phyloP scores from a whole-genome alignment of 371 early-diverging fungal genomes.

The Haplosporangium sp. region DNA sequence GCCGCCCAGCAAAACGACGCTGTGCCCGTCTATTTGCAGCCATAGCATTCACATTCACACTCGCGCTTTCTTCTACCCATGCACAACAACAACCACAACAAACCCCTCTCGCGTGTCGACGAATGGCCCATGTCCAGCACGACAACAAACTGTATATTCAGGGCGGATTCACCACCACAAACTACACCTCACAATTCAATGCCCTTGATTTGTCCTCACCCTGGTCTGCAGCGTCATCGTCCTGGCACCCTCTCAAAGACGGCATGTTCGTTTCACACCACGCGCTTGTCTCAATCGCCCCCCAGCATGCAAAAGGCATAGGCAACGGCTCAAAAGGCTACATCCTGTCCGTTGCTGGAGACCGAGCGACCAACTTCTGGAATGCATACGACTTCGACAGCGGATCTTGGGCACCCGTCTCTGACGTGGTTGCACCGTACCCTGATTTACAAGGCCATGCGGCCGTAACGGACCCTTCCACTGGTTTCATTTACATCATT shows the following conservation, averaged over 20 bases:
- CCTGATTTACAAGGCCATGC: slow-evolving; percentile 33
- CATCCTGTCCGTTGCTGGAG: slow-evolving; percentile 19
- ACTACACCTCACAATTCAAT: slow-evolving; percentile 9
- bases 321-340: slow-evolving; percentile 17
- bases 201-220: slow-evolving; percentile 26
- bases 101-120: slow-evolving; percentile 17
- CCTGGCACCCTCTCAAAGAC: slow-evolving; percentile 13
- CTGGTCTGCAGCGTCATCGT: slow-evolving; percentile 18
- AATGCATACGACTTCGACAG: slow-evolving; percentile 7
- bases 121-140: slow-evolving; percentile 16
- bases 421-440: background rate
- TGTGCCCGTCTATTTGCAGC: too few species aligned
- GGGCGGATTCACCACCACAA: slow-evolving; percentile 21
- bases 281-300: slow-evolving; percentile 13
- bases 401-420: slow-evolving; percentile 6
- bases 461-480: slow-evolving; percentile 19
- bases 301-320: slow-evolving; percentile 13
- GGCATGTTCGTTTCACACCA: slow-evolving; percentile 28
- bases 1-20: too few species aligned
- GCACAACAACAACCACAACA: slow-evolving; percentile 1
- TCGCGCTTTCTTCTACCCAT: background rate
- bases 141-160: slow-evolving; percentile 31
- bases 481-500: slow-evolving; percentile 31
- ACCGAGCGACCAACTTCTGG: slow-evolving; percentile 5
- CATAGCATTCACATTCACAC: background rate